Percentiles rank a stretch among this genome's conserved stretches.
Evolutionary conservation across 2,329 filamentous ascomycete species (phyloP).

Genomic region (Pestalotiopsis sp.): DNA sequence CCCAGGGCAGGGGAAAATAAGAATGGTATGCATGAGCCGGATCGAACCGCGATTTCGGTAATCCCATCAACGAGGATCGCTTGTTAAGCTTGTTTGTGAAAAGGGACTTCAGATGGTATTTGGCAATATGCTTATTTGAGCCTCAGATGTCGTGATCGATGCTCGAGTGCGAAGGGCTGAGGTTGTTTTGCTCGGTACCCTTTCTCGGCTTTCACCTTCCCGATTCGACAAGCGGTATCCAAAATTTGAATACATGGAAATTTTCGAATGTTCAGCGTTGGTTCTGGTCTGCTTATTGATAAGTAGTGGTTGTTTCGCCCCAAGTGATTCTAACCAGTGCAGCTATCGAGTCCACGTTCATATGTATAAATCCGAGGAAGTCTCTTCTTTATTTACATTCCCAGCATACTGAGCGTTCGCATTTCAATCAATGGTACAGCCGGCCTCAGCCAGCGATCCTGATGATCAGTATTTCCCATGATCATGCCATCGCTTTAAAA

Average conservation of each 20-base stretch:
- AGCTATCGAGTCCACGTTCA: too few species aligned
- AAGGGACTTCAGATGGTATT: background rate
- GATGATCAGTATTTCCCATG: too few species aligned
- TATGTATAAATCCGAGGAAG: too few species aligned
- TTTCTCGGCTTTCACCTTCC: background rate
- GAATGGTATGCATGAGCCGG: slow-evolving; percentile 8
- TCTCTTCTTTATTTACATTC: too few species aligned
- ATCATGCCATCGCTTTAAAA: too few species aligned
- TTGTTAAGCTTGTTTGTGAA: background rate
- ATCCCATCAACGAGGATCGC: slow-evolving; percentile 3
- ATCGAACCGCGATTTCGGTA: slow-evolving; percentile 1
- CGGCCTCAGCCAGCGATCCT: too few species aligned
- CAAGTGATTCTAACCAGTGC: too few species aligned
- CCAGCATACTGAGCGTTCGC: too few species aligned
- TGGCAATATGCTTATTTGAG: slow-evolving; percentile 11
- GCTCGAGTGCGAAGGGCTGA: background rate
- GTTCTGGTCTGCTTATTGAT: too few species aligned
- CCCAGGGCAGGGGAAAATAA: background rate
- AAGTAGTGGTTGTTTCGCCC: too few species aligned
- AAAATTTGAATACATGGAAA: background rate
- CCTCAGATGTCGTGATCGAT: slow-evolving; percentile 13
- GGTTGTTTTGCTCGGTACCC: background rate
- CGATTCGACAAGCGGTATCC: background rate
- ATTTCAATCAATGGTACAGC: too few species aligned
- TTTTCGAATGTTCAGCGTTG: too few species aligned